Conservation (phyloP, 192 early-diverging fungal genomes). For the Coemansia sp. region DNA sequence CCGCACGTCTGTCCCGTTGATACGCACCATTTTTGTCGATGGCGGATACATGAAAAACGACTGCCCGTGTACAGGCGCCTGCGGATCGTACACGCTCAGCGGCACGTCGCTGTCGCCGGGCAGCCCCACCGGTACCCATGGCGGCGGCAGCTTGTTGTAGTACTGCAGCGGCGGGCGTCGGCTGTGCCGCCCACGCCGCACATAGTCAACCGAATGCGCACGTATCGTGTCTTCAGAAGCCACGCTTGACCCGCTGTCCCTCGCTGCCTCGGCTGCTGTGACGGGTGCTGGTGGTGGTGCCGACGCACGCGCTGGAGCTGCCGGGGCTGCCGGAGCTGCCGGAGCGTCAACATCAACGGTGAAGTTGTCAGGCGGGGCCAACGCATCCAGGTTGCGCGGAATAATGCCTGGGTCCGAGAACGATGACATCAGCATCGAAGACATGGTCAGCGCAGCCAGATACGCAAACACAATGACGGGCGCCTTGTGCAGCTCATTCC, state of each 20-base stretch:
- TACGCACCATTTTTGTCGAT: slow-evolving; percentile 56
- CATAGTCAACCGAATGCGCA: not conserved
- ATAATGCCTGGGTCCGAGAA: slow-evolving; percentile 77
- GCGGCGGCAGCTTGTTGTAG: slow-evolving; percentile 54
- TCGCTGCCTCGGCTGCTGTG: not conserved
- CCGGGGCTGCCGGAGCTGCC: not conserved
- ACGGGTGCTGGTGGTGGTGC: not conserved
- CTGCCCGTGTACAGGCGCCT: slow-evolving; percentile 14
- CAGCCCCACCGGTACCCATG: slow-evolving; percentile 39
- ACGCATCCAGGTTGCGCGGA: slow-evolving; percentile 67
- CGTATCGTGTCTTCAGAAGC: not conserved
- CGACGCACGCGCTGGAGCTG: not conserved
- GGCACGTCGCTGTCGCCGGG: slow-evolving; percentile 25
- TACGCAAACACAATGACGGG: slow-evolving; percentile 69
- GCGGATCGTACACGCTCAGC: slow-evolving; percentile 45
- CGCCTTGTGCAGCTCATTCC: slow-evolving; percentile 58
- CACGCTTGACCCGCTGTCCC: not conserved
- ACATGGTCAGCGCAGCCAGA: slow-evolving; percentile 58
- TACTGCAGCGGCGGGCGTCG: slow-evolving; percentile 48
- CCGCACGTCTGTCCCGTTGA: slow-evolving; percentile 61
- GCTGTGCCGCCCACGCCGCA: not conserved
- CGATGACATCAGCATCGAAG: slow-evolving; percentile 72
- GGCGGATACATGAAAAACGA: slow-evolving; percentile 34
- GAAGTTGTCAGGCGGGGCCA: slow-evolving; percentile 41
- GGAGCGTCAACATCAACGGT: slow-evolving; percentile 17